Evolutionary conservation across 805 yeast genomes (phyloP).

Genomic region (Candida mattraensis): DNA sequence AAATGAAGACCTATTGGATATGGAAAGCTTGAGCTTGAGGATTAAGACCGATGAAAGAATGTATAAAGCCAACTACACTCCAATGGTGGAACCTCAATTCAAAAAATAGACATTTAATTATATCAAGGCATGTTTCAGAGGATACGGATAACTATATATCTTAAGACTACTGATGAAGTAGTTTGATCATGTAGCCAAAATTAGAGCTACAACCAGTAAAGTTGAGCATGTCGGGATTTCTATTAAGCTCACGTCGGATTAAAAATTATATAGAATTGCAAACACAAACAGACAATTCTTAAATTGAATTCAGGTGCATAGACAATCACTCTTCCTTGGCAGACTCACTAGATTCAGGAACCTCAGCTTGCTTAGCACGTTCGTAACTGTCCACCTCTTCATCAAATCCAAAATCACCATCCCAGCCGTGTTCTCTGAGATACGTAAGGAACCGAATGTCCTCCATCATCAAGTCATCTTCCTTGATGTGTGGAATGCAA

Average conservation of each 20-base stretch:
- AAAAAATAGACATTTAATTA: conserved; percentile 26
- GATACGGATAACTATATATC: too few relatives aligned
- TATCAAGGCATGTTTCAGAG: conserved; percentile 38
- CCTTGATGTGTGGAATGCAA: conserved; percentile 67
- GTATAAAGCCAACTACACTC: conserved; percentile 44
- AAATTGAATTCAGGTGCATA: too few relatives aligned
- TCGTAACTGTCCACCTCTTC: conserved; percentile 62
- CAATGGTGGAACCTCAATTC: conserved; percentile 34
- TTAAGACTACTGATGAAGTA: too few relatives aligned
- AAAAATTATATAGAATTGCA: too few relatives aligned
- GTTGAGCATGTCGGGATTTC: too few relatives aligned
- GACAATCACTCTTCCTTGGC: too few relatives aligned
- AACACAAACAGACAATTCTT: too few relatives aligned
- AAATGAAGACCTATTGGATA: conserved; percentile 51
- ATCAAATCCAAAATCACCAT: conserved; percentile 51
- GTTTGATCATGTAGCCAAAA: too few relatives aligned
- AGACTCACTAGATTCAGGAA: conserved; percentile 3
- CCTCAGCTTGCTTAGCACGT: conserved; percentile 26
- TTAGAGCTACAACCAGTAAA: too few relatives aligned
- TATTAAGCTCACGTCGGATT: too few relatives aligned
- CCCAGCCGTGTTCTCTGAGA: conserved; percentile 48
- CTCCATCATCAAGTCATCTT: conserved; percentile 59
- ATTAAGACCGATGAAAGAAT: conserved; percentile 60
- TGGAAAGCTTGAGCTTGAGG: conserved; percentile 61
- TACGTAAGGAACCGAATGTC: conserved; percentile 48